Conservation (phyloP, 2,329 filamentous ascomycete species). For the Venturia carpophila region DNA sequence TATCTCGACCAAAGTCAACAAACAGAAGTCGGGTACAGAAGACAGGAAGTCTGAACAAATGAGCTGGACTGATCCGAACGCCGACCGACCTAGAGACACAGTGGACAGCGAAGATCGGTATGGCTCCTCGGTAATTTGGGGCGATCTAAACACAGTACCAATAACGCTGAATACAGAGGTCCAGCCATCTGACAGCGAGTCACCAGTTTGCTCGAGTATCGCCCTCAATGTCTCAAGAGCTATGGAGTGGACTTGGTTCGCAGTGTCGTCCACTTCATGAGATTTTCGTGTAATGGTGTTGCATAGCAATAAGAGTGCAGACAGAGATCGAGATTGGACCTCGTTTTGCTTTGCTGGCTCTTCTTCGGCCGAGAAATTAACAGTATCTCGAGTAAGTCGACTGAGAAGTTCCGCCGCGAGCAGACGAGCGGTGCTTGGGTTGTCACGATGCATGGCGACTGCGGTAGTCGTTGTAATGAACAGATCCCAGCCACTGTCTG, state of each 20-base stretch:
- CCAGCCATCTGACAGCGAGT: slow-evolving; percentile 78
- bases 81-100: slow-evolving; percentile 69
- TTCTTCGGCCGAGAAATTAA: slow-evolving; percentile 46
- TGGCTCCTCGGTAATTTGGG: background rate
- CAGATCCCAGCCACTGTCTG: slow-evolving; percentile 67
- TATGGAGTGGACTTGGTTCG: slow-evolving; percentile 73
- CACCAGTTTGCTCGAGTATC: slow-evolving; percentile 81
- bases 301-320: slow-evolving; percentile 48
- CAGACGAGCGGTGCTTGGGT: slow-evolving; percentile 38
- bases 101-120: slow-evolving; percentile 41
- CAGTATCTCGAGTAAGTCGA: slow-evolving; percentile 40
- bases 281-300: slow-evolving; percentile 38
- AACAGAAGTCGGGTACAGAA: slow-evolving; percentile 56
- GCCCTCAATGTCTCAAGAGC: slow-evolving; percentile 72
- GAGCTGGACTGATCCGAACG: slow-evolving; percentile 83
- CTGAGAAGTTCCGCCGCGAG: slow-evolving; percentile 44
- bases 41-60: slow-evolving; percentile 91
- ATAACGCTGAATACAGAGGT: slow-evolving; percentile 78
- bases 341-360: slow-evolving; percentile 32
- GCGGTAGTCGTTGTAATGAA: slow-evolving; percentile 50
- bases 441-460: slow-evolving; percentile 35
- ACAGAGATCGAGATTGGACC: slow-evolving; percentile 65
- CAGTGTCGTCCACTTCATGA: slow-evolving; percentile 53
- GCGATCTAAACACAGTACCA: slow-evolving; percentile 59
- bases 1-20: slow-evolving; percentile 79